Conservation (phyloP, 345 rosid genomes). For the Erodium maritimum region DNA sequence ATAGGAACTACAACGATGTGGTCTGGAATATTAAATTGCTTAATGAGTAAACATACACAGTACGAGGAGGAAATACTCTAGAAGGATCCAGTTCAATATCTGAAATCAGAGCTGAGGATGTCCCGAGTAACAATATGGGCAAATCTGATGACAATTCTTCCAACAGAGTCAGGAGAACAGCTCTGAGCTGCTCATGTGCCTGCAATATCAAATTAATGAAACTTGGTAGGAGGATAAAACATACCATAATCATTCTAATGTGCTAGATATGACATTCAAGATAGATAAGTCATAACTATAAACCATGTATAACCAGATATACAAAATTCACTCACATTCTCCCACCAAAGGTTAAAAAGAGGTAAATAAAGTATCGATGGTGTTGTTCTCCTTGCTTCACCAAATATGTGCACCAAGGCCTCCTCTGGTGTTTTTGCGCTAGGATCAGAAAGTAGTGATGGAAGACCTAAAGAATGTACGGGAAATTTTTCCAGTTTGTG, state of each 20-base stretch:
- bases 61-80: conserved; percentile 54
- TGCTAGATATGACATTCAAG: neutral
- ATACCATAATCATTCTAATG: conserved; percentile 9
- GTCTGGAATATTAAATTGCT: neutral
- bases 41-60: conserved; percentile 43
- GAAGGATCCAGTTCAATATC: conserved; percentile 41
- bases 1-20: neutral
- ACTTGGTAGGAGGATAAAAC: conserved; percentile 1
- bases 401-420: conserved; percentile 94
- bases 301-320: neutral
- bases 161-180: conserved; percentile 74
- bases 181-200: conserved; percentile 95
- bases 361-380: conserved; percentile 91
- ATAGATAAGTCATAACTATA: neutral
- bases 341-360: conserved; percentile 97
- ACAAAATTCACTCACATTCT: conserved; percentile 48
- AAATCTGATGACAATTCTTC: conserved; percentile 89
- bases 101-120: conserved; percentile 39
- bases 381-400: conserved; percentile 94
- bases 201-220: conserved; percentile 28
- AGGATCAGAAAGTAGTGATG: conserved; percentile 97
- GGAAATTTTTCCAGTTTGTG: conserved; percentile 98
- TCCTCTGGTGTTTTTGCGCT: conserved; percentile 99
- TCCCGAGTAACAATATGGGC: conserved; percentile 78
- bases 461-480: conserved; percentile 92